Evolutionary conservation across 2,329 filamentous ascomycete genomes (phyloP).

Genomic region (Teratosphaeriaceae sp.): DNA sequence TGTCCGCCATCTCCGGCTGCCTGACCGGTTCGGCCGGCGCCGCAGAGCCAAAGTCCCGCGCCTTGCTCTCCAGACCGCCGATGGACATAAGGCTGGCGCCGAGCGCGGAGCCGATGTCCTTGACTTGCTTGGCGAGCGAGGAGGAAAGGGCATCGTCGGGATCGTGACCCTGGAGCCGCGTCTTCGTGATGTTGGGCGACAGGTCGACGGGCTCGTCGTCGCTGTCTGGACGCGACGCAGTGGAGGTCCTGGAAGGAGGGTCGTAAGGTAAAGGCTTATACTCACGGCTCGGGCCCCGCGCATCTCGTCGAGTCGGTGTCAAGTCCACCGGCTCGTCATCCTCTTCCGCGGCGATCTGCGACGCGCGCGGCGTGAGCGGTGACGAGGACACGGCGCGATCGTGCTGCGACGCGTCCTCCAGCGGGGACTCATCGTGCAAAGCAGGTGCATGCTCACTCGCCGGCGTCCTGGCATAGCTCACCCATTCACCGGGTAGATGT

Average conservation of each 20-base stretch:
- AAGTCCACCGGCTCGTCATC: constrained; percentile 20
- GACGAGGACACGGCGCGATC: not conserved
- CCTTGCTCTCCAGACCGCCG: constrained; percentile 28
- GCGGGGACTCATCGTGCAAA: not conserved
- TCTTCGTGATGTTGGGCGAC: constrained; percentile 30
- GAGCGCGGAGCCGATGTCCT: constrained; percentile 42
- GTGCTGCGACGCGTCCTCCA: not conserved
- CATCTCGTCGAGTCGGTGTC: constrained; percentile 30
- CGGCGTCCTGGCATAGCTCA: constrained; percentile 41
- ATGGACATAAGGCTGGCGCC: constrained; percentile 39
- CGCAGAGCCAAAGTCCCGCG: constrained; percentile 27
- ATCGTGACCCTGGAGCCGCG: constrained; percentile 20
- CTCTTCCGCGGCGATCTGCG: constrained; percentile 1
- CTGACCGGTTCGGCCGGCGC: constrained; percentile 19
- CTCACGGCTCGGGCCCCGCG: constrained; percentile 20
- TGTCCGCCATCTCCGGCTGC: constrained; percentile 16
- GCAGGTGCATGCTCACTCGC: constrained; percentile 29
- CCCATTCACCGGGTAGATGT: constrained; percentile 48
- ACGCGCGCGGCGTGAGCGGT: constrained; percentile 9
- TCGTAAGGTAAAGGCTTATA: constrained; percentile 2
- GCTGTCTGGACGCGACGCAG: not conserved
- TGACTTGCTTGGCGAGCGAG: constrained; percentile 31
- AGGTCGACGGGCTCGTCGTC: constrained; percentile 20
- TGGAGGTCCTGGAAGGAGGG: not conserved
- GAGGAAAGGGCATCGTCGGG: constrained; percentile 6